phyloP scores from a whole-genome alignment of 352 stramenopile species.

The Phytophthora agathidicida region DNA sequence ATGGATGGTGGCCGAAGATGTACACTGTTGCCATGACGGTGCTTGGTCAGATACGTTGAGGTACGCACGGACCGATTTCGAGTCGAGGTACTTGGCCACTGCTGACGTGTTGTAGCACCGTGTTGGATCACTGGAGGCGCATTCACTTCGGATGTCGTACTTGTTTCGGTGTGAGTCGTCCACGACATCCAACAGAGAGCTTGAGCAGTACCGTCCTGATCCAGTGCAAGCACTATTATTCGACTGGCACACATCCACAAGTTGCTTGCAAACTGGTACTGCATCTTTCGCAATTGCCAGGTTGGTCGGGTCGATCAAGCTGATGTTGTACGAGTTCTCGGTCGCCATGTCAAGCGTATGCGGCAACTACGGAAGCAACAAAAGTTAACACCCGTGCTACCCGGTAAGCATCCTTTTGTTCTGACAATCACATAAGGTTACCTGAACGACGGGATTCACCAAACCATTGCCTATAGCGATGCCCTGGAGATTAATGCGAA shows the following conservation, averaged over 20 bases:
- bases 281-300: constrained; percentile 29
- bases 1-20: constrained; percentile 78
- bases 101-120: constrained; percentile 21
- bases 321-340: constrained; percentile 60
- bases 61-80: constrained; percentile 34
- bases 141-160: constrained; percentile 59
- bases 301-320: constrained; percentile 35
- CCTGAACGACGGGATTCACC: constrained; percentile 49
- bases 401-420: constrained; percentile 10
- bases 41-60: constrained; percentile 40
- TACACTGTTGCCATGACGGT: constrained; percentile 86
- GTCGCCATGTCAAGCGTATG: constrained; percentile 48
- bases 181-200: constrained; percentile 18
- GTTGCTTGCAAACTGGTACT: constrained; percentile 32
- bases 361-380: constrained; percentile 33
- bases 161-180: constrained; percentile 37
- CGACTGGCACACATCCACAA: constrained; percentile 31
- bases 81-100: constrained; percentile 68
- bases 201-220: constrained; percentile 22
- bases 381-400: not conserved
- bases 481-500: constrained; percentile 52
- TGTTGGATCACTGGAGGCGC: constrained; percentile 14
- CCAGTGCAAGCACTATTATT: constrained; percentile 26
- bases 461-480: constrained; percentile 65
- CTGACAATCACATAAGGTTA: no score